Conservation (phyloP, 805 yeast genomes). For the Huiozyma sinensis region DNA sequence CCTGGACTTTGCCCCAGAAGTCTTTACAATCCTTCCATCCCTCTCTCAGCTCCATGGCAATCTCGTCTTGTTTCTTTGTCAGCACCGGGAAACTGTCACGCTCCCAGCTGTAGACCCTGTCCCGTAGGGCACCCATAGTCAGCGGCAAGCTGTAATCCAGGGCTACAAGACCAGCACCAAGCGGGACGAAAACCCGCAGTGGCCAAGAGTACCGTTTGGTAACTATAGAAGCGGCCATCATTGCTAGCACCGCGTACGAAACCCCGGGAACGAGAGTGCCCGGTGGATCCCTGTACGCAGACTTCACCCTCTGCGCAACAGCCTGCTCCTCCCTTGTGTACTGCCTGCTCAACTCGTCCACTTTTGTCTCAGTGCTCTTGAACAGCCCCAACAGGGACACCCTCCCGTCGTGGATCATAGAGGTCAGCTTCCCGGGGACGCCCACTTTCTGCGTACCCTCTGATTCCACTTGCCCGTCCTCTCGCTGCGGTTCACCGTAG, state of each 20-base stretch:
- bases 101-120: constrained; percentile 41
- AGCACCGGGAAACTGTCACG: constrained; percentile 24
- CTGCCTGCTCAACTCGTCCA: constrained; percentile 34
- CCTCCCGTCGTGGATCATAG: constrained; percentile 12
- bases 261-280: constrained; percentile 52
- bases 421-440: neutral
- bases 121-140: constrained; percentile 41
- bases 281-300: constrained; percentile 39
- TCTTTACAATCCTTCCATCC: constrained; percentile 6
- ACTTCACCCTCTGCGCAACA: constrained; percentile 41
- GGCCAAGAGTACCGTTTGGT: constrained; percentile 44
- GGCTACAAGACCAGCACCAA: constrained; percentile 40
- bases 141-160: constrained; percentile 48
- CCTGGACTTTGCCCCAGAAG: neutral
- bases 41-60: constrained; percentile 5
- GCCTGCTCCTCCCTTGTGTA: constrained; percentile 41
- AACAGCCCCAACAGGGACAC: constrained; percentile 4
- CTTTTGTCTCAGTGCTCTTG: constrained; percentile 5
- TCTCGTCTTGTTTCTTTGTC: constrained; percentile 17
- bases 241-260: constrained; percentile 43
- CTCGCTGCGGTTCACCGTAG: too few species aligned
- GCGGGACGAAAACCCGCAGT: constrained; percentile 39
- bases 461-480: too few species aligned
- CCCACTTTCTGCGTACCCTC: too few species aligned
- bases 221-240: constrained; percentile 48